Evolutionary conservation across 371 early-diverging fungal species (phyloP).

Genomic region (Apophysomyces ossiformis): DNA sequence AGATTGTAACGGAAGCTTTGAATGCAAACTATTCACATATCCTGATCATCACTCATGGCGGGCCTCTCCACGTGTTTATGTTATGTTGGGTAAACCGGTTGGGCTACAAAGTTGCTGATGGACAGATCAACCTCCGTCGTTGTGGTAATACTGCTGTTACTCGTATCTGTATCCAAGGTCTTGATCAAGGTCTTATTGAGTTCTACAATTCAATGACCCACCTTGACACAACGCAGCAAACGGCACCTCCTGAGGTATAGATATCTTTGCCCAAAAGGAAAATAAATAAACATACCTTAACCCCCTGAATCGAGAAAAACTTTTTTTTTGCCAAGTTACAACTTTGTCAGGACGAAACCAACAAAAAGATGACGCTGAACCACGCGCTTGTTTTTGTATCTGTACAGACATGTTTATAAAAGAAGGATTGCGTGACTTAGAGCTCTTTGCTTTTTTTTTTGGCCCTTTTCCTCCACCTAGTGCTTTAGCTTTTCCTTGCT

Average conservation of each 20-base stretch:
- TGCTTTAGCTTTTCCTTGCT: background rate
- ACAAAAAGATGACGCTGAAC: too few species aligned
- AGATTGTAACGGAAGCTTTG: slow-evolving; percentile 27
- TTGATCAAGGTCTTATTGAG: slow-evolving; percentile 16
- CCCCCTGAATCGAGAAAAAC: background rate
- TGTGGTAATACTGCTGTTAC: slow-evolving; percentile 50
- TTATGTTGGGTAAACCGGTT: slow-evolving; percentile 28
- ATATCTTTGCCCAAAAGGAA: background rate
- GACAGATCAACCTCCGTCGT: slow-evolving; percentile 4
- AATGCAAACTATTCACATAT: slow-evolving; percentile 22
- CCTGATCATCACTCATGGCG: slow-evolving; percentile 49
- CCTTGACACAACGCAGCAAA: slow-evolving; percentile 14
- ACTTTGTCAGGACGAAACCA: background rate
- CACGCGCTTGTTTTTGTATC: background rate
- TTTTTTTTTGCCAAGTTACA: background rate
- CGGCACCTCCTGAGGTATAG: slow-evolving; percentile 9
- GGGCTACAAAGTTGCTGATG: slow-evolving; percentile 4
- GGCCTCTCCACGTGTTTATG: slow-evolving; percentile 29
- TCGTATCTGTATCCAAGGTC: slow-evolving; percentile 15
- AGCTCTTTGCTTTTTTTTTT: background rate
- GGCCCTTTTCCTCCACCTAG: background rate
- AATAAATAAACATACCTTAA: background rate
- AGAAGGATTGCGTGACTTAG: too few species aligned
- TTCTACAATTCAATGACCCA: slow-evolving; percentile 32
- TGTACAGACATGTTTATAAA: too few species aligned